Base-by-base conservation (phyloP, 345 rosid species). In the Lumnitzera littorea region DNA sequence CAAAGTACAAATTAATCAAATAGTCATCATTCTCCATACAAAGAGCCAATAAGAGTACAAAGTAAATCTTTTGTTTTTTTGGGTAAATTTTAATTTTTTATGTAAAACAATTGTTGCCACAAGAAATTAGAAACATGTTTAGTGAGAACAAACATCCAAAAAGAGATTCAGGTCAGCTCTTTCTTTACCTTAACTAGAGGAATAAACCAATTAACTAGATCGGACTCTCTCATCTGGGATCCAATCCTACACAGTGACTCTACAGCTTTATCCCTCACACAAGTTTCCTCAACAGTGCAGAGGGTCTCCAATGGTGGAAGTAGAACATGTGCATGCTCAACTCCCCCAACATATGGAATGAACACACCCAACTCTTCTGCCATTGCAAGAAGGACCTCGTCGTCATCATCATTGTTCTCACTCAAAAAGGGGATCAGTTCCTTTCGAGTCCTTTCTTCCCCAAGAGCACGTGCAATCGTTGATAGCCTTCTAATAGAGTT, bases 341-440 rank as follows among this genome's bases (percentile, higher is more conserved):
- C 80, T 24, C 98, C 98, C 53, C 98, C 98, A 4, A 92, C 96
- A 64, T 78, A 92, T 0, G 96, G 96, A 59, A 92, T 84, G 65
- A 92, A 92, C 59, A 87, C 94, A 2, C 98, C 94, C 67, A 92
- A 46, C 67, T 89, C 96, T 63, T 85, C 98, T 9, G 98, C 91
- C 87, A 89, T 84, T 3, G 96, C 96, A 68, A 87, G 96, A 65
- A 89, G 98, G 31, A 92, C 98, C 80, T 92, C 98, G 20, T 92
- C 96, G 25, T 92, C 96, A 47, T 92, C 96, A 3, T 92, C 98
- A 68, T 89, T 92, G 77, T 89, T 92, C 75, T 92, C 98, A 20
- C 94, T 82, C 61, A 89, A 64, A 64, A 92, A 92, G 0, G 98
- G 98, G 57, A 92, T 87, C 50, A 92, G 66, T 66, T 92, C 98